These are phyloP conservation scores for Leccinum arenicola DNA, from an alignment of 768 basidiomycete genomes.

Conservation along the genomic window DNA sequence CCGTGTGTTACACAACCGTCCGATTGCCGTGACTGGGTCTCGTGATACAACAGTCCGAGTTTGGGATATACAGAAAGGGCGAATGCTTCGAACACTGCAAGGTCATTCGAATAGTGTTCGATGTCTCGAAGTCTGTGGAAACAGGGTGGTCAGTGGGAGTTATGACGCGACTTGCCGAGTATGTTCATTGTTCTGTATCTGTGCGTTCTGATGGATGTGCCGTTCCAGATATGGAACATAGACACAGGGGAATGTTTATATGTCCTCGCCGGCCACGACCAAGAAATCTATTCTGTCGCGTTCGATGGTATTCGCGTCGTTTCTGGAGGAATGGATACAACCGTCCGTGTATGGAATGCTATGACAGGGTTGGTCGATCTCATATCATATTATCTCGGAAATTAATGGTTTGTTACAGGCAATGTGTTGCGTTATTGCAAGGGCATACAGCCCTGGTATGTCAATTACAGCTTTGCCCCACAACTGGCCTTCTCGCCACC, in stretches of 20 bases:
- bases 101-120: conserved; percentile 85
- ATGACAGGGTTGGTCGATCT: conserved; percentile 66
- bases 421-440: conserved; percentile 81
- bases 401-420: conserved; percentile 38
- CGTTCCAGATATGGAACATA: conserved; percentile 78
- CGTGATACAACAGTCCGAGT: conserved; percentile 83
- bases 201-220: not conserved
- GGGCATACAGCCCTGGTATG: conserved; percentile 93
- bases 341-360: conserved; percentile 88
- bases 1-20: conserved; percentile 81
- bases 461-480: conserved; percentile 76
- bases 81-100: conserved; percentile 56
- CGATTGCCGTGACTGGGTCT: conserved; percentile 88
- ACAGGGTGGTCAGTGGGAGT: conserved; percentile 83
- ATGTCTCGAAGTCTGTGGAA: conserved; percentile 85
- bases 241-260: conserved; percentile 87
- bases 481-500: conserved; percentile 58
- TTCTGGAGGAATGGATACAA: conserved; percentile 91
- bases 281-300: conserved; percentile 88
- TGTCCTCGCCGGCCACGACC: conserved; percentile 77
- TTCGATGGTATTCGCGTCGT: conserved; percentile 83
- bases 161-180: conserved; percentile 90
- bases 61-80: conserved; percentile 89
- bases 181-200: conserved; percentile 19
- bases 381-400: not conserved